Evolutionary conservation across 345 rosid genomes (phyloP).

Genomic region (Brassica incana): DNA sequence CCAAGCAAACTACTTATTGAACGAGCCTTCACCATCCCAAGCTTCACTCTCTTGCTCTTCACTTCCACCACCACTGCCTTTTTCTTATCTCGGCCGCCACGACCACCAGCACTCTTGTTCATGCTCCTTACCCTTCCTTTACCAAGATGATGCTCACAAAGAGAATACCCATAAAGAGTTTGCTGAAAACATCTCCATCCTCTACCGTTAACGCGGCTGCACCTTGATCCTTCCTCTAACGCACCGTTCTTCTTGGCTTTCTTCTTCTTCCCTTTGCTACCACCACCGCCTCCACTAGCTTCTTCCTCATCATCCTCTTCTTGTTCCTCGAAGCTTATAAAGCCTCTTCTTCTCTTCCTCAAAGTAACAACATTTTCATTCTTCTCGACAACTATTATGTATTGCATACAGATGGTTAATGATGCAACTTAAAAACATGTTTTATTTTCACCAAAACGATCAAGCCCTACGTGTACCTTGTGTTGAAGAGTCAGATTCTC

Average conservation of each 20-base stretch:
- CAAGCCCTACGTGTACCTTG: slow-evolving; percentile 48
- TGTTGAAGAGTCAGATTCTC: slow-evolving; percentile 38
- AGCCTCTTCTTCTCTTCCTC: slow-evolving; percentile 69
- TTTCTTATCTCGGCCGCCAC: slow-evolving; percentile 22
- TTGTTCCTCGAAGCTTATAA: slow-evolving; percentile 47
- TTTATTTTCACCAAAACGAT: not conserved
- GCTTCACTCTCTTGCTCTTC: slow-evolving; percentile 69
- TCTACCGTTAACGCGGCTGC: slow-evolving; percentile 94
- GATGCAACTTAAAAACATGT: slow-evolving; percentile 21
- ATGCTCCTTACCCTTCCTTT: slow-evolving; percentile 91
- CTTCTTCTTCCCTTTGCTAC: slow-evolving; percentile 44
- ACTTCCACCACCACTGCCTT: slow-evolving; percentile 12
- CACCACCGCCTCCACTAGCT: slow-evolving; percentile 9
- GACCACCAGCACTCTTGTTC: slow-evolving; percentile 35
- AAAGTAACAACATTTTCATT: slow-evolving; percentile 51
- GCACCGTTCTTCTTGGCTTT: slow-evolving; percentile 54
- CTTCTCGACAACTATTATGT: slow-evolving; percentile 46
- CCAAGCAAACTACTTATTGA: slow-evolving; percentile 90
- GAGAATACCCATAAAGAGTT: slow-evolving; percentile 89
- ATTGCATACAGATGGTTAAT: slow-evolving; percentile 1
- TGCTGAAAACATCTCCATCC: slow-evolving; percentile 98
- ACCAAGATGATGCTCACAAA: slow-evolving; percentile 95
- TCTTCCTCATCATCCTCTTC: slow-evolving; percentile 4
- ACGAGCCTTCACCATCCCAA: slow-evolving; percentile 93
- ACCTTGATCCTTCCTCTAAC: slow-evolving; percentile 80